Conservation (phyloP, 1,284 basidiomycete genomes). For the Flammula alnicola region DNA sequence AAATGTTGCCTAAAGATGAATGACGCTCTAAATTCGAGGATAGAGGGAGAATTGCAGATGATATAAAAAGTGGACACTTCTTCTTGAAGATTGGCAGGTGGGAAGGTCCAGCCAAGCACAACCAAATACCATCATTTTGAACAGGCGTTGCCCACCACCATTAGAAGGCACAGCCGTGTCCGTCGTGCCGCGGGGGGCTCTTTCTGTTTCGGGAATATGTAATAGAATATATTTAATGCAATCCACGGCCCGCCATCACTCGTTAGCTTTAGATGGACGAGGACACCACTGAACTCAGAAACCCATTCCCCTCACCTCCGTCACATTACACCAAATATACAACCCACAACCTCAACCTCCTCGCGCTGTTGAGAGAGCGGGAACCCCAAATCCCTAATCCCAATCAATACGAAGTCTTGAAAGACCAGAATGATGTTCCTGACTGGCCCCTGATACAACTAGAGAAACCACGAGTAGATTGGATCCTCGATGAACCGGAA, state of each 20-base stretch:
- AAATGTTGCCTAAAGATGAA: too few species aligned
- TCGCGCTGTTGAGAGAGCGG: slow-evolving; percentile 63
- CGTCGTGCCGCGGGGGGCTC: slow-evolving; percentile 9
- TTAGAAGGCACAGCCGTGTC: too few species aligned
- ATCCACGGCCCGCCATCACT: slow-evolving; percentile 13
- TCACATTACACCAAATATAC: slow-evolving; percentile 78
- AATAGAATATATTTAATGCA: too few species aligned
- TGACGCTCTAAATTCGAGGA: too few species aligned
- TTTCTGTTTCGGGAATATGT: too few species aligned
- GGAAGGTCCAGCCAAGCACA: too few species aligned
- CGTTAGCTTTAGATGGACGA: slow-evolving; percentile 69
- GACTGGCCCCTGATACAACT: slow-evolving; percentile 72
- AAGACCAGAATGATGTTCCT: slow-evolving; percentile 71
- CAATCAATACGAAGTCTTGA: slow-evolving; percentile 63
- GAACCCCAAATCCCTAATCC: slow-evolving; percentile 40
- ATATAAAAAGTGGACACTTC: too few species aligned
- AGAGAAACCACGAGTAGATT: slow-evolving; percentile 82
- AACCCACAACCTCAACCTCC: slow-evolving; percentile 66
- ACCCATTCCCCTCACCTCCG: slow-evolving; percentile 82
- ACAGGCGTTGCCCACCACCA: too few species aligned
- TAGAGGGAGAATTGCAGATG: too few species aligned
- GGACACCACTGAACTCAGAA: slow-evolving; percentile 74
- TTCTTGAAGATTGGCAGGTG: too few species aligned
- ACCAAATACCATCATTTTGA: too few species aligned
- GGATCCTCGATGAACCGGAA: slow-evolving; percentile 76